phyloP scores from a whole-genome alignment of 140 eudicot species.

The Ambrosia hybrid region DNA sequence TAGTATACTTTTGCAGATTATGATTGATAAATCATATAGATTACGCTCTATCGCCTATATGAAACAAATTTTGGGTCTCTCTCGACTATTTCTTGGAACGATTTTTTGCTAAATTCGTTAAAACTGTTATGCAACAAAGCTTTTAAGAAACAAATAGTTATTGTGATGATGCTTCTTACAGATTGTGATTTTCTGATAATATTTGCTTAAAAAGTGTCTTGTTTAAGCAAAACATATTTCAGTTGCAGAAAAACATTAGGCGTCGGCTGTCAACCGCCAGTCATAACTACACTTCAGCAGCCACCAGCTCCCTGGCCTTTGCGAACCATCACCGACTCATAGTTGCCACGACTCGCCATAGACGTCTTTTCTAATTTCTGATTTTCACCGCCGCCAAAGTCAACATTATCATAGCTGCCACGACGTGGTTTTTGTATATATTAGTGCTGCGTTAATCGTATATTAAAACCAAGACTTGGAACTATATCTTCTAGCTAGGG shows the following conservation, averaged over 20 bases:
- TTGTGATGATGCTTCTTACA: neutral
- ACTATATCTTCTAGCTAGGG: neutral
- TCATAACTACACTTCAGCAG: no score
- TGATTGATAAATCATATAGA: conserved; percentile 30
- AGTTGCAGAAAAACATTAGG: no score
- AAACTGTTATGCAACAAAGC: conserved; percentile 9
- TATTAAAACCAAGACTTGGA: neutral
- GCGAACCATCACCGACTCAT: no score
- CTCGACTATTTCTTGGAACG: conserved; percentile 16
- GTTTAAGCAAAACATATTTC: neutral
- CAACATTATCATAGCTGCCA: no score
- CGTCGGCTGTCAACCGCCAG: no score
- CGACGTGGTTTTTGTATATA: no score
- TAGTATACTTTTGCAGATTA: conserved; percentile 20
- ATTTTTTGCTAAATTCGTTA: conserved; percentile 11
- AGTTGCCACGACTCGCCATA: no score
- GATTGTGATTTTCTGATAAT: conserved; percentile 5
- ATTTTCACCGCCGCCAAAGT: no score
- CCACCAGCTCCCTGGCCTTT: no score
- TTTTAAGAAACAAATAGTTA: neutral
- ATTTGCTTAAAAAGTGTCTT: neutral
- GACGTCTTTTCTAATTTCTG: no score
- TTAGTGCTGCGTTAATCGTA: no score
- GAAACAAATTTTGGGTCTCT: conserved; percentile 24
- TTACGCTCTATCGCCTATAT: conserved; percentile 13